Evolutionary conservation across 2,329 filamentous ascomycete species (phyloP).

Genomic region (Fusarium haematococcum): DNA sequence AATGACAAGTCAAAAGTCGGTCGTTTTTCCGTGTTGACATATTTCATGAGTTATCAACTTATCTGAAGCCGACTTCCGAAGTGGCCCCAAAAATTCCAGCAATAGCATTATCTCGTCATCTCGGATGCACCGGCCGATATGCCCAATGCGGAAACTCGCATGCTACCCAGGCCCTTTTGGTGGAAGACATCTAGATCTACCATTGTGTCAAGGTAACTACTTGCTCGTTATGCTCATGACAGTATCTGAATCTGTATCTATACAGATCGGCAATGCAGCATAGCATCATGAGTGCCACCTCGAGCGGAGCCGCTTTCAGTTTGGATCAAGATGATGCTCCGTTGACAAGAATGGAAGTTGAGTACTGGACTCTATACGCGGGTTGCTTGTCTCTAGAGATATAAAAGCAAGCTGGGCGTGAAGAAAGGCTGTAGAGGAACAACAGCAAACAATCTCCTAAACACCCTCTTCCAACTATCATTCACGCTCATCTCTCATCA

Average conservation of each 20-base stretch:
- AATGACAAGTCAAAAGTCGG: not conserved
- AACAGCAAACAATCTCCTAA: not conserved
- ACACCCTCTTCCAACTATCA: too few species aligned
- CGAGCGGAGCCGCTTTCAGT: not conserved
- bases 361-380: not conserved
- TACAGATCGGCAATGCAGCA: not conserved
- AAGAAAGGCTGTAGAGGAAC: too few species aligned
- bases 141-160: not conserved
- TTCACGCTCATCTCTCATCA: not conserved
- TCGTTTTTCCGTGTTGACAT: not conserved
- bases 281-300: not conserved
- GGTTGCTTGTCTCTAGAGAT: not conserved
- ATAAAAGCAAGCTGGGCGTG: not conserved
- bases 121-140: not conserved
- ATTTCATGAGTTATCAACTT: not conserved
- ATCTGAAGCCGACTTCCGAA: not conserved
- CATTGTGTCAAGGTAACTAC: too few species aligned
- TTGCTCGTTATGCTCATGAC: not conserved
- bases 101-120: not conserved
- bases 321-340: not conserved
- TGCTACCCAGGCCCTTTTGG: not conserved
- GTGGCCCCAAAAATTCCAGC: not conserved
- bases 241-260: not conserved
- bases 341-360: not conserved
- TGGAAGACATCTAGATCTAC: not conserved